phyloP scores from a whole-genome alignment of 805 yeast species.

The Metschnikowia dekortorum region DNA sequence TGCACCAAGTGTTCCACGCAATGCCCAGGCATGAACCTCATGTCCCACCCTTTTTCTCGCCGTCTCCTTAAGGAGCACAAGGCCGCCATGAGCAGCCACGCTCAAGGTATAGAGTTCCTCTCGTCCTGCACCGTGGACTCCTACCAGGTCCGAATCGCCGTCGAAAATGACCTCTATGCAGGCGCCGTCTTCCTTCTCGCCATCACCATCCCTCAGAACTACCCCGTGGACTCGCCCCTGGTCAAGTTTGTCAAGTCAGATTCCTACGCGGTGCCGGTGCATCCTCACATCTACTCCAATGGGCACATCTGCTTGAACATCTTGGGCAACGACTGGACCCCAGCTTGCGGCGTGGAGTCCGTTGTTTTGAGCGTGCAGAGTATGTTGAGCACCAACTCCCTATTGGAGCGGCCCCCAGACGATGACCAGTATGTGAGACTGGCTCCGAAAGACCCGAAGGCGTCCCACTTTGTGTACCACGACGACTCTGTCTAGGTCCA shows the following conservation, averaged over 20 bases:
- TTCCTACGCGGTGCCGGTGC: conserved; percentile 48
- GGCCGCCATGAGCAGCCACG: conserved; percentile 2
- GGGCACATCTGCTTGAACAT: conserved; percentile 76
- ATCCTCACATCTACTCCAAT: conserved; percentile 71
- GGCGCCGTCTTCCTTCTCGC: conserved; percentile 7
- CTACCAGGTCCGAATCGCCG: conserved; percentile 7
- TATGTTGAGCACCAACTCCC: conserved; percentile 50
- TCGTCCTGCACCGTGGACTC: conserved; percentile 9
- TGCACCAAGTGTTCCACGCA: background rate
- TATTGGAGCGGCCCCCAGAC: conserved; percentile 53
- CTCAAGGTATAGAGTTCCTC: conserved; percentile 10
- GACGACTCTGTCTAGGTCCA: conserved; percentile 46
- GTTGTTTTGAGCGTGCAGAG: conserved; percentile 58
- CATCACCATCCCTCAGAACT: conserved; percentile 10
- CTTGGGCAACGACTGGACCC: conserved; percentile 64
- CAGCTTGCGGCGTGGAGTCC: conserved; percentile 50
- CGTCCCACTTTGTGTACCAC: conserved; percentile 49
- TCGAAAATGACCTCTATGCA: conserved; percentile 10
- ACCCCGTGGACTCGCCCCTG: conserved; percentile 17
- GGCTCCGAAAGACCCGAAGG: conserved; percentile 59
- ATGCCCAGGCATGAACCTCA: background rate
- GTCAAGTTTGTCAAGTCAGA: conserved; percentile 9
- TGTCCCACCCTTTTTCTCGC: conserved; percentile 16
- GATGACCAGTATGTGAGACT: conserved; percentile 43
- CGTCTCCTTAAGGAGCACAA: conserved; percentile 14